A percentile compares a stretch with the other conserved stretches of the same genome.
Evolutionary conservation across 768 basidiomycete species (phyloP).

Genomic region (Boletales sp.): DNA sequence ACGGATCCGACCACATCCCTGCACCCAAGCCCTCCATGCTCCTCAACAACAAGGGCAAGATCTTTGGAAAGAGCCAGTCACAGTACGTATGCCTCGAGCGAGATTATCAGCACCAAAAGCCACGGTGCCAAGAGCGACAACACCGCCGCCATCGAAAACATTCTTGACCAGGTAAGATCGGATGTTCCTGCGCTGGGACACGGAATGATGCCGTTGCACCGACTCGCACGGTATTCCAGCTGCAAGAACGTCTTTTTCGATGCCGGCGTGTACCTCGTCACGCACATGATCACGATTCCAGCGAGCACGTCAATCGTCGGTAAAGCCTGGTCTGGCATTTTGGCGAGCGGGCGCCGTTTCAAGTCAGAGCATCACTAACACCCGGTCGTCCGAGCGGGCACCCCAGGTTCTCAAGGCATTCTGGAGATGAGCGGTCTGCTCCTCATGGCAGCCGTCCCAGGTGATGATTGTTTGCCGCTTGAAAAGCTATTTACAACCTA

Average conservation of each 20-base stretch:
- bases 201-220: too few species aligned
- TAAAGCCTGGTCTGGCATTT: conserved; percentile 44
- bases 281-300: conserved; percentile 43
- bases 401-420: conserved; percentile 33
- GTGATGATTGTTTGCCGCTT: conserved; percentile 16
- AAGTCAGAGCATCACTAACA: conserved; percentile 32
- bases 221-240: conserved; percentile 38
- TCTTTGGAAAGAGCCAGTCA: conserved; percentile 61
- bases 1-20: conserved; percentile 38
- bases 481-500: neutral
- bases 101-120: conserved; percentile 65
- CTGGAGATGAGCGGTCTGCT: conserved; percentile 45
- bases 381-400: conserved; percentile 39
- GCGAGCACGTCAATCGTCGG: conserved; percentile 44
- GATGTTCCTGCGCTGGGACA: too few species aligned
- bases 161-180: conserved; percentile 58
- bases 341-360: conserved; percentile 40
- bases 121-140: conserved; percentile 72
- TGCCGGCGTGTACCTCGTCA: conserved; percentile 43
- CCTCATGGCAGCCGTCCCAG: conserved; percentile 38
- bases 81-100: conserved; percentile 62
- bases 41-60: conserved; percentile 49
- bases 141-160: conserved; percentile 56
- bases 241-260: conserved; percentile 51
- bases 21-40: conserved; percentile 50